phyloP scores from a whole-genome alignment of 257 asterid genomes.

The Euphrasia confusa region DNA sequence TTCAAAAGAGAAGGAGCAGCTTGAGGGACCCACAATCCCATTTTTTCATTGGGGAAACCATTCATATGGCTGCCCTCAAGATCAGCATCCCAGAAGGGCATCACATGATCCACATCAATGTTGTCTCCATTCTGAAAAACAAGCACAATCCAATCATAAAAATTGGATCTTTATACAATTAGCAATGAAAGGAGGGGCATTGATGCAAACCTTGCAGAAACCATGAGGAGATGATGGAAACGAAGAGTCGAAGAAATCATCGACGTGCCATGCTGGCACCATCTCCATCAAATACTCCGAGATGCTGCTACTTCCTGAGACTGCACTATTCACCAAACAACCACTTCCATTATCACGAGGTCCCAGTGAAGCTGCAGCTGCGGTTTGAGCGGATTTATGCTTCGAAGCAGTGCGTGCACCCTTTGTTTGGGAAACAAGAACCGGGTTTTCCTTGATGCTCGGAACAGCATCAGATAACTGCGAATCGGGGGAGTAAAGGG shows the following conservation, averaged over 20 bases:
- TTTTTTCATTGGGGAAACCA: conserved; percentile 29
- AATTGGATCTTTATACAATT: conserved; percentile 4
- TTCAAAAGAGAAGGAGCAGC: conserved; percentile 29
- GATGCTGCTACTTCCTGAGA: conserved; percentile 53
- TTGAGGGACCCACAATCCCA: conserved; percentile 59
- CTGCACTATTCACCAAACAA: conserved; percentile 23
- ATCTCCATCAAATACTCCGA: conserved; percentile 70
- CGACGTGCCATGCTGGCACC: conserved; percentile 89
- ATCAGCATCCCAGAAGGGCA: conserved; percentile 43
- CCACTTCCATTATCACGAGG: conserved; percentile 1
- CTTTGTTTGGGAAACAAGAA: conserved; percentile 11
- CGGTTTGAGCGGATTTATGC: conserved; percentile 20
- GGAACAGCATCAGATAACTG: conserved; percentile 40
- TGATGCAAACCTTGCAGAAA: conserved; percentile 48
- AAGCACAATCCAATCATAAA: background rate
- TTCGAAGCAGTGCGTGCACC: conserved; percentile 27
- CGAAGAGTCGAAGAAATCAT: conserved; percentile 59
- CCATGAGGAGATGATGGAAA: conserved; percentile 28
- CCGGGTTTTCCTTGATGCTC: conserved; percentile 16
- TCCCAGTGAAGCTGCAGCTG: conserved; percentile 7
- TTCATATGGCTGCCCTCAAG: conserved; percentile 31
- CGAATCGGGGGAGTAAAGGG: conserved; percentile 38
- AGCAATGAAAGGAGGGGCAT: background rate
- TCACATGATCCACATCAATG: conserved; percentile 34
- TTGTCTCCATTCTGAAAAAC: conserved; percentile 35